phyloP scores from a whole-genome alignment of 768 basidiomycete genomes.

The Suillus paluster region DNA sequence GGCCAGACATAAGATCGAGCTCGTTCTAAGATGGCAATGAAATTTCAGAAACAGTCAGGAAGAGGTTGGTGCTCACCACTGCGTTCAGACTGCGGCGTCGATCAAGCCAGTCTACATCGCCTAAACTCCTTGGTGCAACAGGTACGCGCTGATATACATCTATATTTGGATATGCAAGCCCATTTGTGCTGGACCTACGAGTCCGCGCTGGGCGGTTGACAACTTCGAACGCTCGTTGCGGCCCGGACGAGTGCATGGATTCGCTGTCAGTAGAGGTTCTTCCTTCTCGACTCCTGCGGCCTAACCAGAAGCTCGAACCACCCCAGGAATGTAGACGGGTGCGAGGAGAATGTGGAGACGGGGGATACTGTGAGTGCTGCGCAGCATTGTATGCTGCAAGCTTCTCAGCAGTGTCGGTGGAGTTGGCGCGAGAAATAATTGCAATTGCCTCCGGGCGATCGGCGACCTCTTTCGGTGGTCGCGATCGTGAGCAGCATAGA shows the following conservation, averaged over 20 bases:
- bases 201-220: conserved; percentile 52
- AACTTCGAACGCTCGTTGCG: conserved; percentile 50
- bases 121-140: conserved; percentile 55
- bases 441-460: conserved; percentile 27
- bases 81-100: conserved; percentile 72
- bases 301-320: conserved; percentile 40
- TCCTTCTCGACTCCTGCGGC: conserved; percentile 40
- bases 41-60: conserved; percentile 18
- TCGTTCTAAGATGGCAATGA: conserved; percentile 55
- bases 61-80: conserved; percentile 54
- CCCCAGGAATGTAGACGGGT: conserved; percentile 43
- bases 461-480: conserved; percentile 21
- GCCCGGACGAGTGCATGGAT: conserved; percentile 37
- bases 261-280: conserved; percentile 46
- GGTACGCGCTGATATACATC: conserved; percentile 49
- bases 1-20: conserved; percentile 69
- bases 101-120: conserved; percentile 80
- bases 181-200: conserved; percentile 55
- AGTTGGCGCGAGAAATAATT: conserved; percentile 38
- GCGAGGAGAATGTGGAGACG: conserved; percentile 37
- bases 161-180: conserved; percentile 47
- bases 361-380: conserved; percentile 35
- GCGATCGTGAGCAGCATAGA: conserved; percentile 18
- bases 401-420: conserved; percentile 47
- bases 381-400: conserved; percentile 32